phyloP scores from a whole-genome alignment of 768 basidiomycete genomes.

The Vararia minispora region DNA sequence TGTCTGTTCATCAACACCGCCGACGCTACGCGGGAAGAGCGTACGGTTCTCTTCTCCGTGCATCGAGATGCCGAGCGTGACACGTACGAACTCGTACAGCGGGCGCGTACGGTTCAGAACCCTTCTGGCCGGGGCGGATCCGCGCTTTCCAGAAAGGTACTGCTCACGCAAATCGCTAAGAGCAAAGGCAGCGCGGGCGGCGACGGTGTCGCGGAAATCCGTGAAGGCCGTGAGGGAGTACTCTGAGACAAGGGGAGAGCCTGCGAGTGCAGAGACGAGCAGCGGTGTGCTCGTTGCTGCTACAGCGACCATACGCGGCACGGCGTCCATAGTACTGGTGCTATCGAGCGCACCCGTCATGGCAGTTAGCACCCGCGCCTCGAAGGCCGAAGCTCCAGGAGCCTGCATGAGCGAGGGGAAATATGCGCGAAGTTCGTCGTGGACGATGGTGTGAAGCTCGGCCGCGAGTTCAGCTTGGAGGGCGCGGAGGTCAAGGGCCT shows the following conservation, averaged over 20 bases:
- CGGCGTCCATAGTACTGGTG: constrained; percentile 62
- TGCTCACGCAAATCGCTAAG: constrained; percentile 38
- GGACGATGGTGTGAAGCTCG: constrained; percentile 34
- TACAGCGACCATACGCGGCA: constrained; percentile 55
- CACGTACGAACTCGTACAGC: constrained; percentile 66
- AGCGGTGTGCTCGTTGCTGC: constrained; percentile 49
- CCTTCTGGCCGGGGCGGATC: constrained; percentile 51
- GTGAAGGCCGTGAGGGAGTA: constrained; percentile 24
- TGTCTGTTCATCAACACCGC: constrained; percentile 50
- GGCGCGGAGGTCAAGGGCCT: constrained; percentile 73
- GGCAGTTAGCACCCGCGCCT: too few species aligned
- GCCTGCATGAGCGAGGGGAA: constrained; percentile 33
- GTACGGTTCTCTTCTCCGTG: constrained; percentile 65
- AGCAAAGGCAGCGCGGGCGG: constrained; percentile 43
- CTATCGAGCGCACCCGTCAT: constrained; percentile 47
- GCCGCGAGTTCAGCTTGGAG: constrained; percentile 51
- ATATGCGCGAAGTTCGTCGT: constrained; percentile 33
- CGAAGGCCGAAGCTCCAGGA: constrained; percentile 30
- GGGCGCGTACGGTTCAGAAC: constrained; percentile 56
- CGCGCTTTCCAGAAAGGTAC: constrained; percentile 47
- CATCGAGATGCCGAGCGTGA: constrained; percentile 60
- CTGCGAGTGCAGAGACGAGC: too few species aligned
- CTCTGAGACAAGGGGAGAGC: too few species aligned
- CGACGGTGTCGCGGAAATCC: constrained; percentile 29
- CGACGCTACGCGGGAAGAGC: constrained; percentile 44